phyloP scores from a whole-genome alignment of 2,329 filamentous ascomycete genomes.

The Neurospora sp. region DNA sequence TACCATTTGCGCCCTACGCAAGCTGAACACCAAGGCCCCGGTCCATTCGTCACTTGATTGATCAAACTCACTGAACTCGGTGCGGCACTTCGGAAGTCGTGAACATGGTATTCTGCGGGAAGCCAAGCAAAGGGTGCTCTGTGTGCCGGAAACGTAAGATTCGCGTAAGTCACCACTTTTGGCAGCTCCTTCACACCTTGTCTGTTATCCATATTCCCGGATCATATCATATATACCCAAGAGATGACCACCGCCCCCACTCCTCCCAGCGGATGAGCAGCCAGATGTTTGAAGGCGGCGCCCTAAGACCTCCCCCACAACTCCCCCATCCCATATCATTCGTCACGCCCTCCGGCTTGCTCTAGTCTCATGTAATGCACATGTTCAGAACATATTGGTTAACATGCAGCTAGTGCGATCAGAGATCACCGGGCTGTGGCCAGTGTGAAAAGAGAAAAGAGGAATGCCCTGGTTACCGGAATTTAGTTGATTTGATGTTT shows the following conservation, averaged over 20 bases:
- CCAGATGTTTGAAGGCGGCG: not conserved
- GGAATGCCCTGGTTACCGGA: constrained; percentile 45
- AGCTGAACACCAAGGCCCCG: not conserved
- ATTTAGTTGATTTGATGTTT: constrained; percentile 47
- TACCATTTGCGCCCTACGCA: not conserved
- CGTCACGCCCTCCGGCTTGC: not conserved
- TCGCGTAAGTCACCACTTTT: constrained; percentile 32
- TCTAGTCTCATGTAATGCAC: not conserved
- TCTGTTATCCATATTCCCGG: not conserved
- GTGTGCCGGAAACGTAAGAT: constrained; percentile 47
- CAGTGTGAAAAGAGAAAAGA: constrained; percentile 45
- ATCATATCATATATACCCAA: not conserved
- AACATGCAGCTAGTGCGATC: constrained; percentile 37
- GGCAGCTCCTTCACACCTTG: not conserved
- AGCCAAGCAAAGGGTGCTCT: constrained; percentile 47
- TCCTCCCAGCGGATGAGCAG: not conserved
- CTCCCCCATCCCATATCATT: not conserved
- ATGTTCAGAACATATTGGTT: constrained; percentile 3
- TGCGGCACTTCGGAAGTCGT: not conserved
- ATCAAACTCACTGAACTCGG: not conserved
- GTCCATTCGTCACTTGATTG: not conserved
- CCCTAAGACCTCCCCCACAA: not conserved
- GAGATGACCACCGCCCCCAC: not conserved
- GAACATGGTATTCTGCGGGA: constrained; percentile 48
- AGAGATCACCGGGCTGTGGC: constrained; percentile 39